phyloP scores from a whole-genome alignment of 2,329 filamentous ascomycete genomes.

The Penicillium nordicum region DNA sequence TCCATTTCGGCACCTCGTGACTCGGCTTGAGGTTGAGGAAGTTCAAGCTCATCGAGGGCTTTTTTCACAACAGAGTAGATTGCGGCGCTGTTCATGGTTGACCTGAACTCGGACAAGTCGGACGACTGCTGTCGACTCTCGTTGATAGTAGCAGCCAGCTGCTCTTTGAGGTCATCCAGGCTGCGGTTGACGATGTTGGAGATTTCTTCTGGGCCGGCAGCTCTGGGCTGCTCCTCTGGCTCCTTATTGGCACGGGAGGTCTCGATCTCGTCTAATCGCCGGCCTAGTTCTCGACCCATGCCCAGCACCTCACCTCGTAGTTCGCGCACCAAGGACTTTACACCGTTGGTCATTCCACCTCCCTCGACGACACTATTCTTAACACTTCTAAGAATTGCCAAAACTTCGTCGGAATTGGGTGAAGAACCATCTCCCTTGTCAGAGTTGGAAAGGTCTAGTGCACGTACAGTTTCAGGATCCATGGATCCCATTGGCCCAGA shows the following conservation, averaged over 20 bases:
- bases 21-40: conserved; percentile 59
- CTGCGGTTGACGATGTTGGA: conserved; percentile 75
- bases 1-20: conserved; percentile 55
- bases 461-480: conserved; percentile 24
- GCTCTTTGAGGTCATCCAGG: conserved; percentile 75
- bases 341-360: conserved; percentile 84
- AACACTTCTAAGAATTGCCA: conserved; percentile 78
- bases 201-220: conserved; percentile 65
- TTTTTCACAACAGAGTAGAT: conserved; percentile 81
- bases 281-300: conserved; percentile 87
- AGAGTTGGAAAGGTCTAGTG: conserved; percentile 23
- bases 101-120: conserved; percentile 60
- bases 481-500: conserved; percentile 32
- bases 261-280: conserved; percentile 66
- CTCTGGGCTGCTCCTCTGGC: conserved; percentile 43
- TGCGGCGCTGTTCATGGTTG: conserved; percentile 72
- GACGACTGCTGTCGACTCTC: conserved; percentile 70
- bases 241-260: conserved; percentile 45
- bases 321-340: conserved; percentile 86
- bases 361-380: conserved; percentile 88
- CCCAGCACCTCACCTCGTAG: conserved; percentile 87
- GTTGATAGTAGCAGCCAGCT: conserved; percentile 74
- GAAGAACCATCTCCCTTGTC: conserved; percentile 18
- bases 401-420: conserved; percentile 58
- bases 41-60: conserved; percentile 58